Base-by-base conservation (phyloP, 345 rosid genomes). In the Rubroshorea leprosula region DNA sequence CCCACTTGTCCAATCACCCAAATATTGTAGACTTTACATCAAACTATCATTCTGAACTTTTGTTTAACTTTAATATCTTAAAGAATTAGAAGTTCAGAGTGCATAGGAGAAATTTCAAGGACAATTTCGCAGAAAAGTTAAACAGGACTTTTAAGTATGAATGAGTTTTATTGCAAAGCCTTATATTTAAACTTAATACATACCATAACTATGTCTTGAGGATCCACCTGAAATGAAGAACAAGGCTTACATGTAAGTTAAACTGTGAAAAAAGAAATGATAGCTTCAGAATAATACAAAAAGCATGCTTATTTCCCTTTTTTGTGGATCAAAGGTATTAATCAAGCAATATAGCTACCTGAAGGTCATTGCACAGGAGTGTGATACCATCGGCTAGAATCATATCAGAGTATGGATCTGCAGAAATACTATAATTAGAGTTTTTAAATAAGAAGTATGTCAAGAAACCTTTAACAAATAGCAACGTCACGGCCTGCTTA, bases 141-240 rank as follows among this genome's bases (percentile, higher is more conserved):
- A 29, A 29, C 4, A 9, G 35, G 35, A 29, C 9, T 39, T 39
- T 13, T 39, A 27, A 27, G 31, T 27, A 27, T 27, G 8, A 27
- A 27, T 27, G 31, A 4, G 5, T 27, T 27, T 27, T 27, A 27
- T 27, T 27, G 31, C 41, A 35, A 35, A 35, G 5, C 5, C 7
- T 2, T 35, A 4, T 35, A 6, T 13, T 35, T 35, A 15, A 14
- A 61, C 20, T n/a, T 17, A 24, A 49, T 35, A 75, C 93, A 68
- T 78, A 87, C 96, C 87, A 77, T 90, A 60, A 87, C 97, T 31
- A 90, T 87, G 73, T 90, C 97, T 77, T 87, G 96, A 57, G 96
- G 97, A 81, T 90, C 97, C 68, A 90, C 97, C 96, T 90, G 84
- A n/a, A 16, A 57, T 35, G 12, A 54, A 75, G 67, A 65, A 26